Evolutionary conservation across 768 basidiomycete species (phyloP).

Genomic region (Chalciporus chontae): DNA sequence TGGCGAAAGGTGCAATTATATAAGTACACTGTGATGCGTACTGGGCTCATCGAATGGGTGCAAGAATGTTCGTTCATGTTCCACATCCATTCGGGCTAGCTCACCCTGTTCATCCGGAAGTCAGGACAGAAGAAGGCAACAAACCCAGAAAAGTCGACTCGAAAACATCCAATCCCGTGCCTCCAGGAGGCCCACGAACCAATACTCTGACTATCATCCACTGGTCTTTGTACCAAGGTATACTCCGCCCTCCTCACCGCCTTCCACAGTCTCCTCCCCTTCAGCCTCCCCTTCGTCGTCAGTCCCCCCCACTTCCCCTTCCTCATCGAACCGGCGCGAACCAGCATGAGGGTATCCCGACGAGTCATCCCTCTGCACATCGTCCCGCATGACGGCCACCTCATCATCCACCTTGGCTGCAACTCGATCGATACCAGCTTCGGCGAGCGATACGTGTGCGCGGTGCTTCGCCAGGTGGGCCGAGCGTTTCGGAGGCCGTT

Average conservation of each 20-base stretch:
- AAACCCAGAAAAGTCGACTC: too few species aligned
- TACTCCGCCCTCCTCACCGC: slow-evolving; percentile 24
- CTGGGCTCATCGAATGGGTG: too few species aligned
- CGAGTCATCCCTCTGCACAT: slow-evolving; percentile 68
- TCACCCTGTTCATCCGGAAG: too few species aligned
- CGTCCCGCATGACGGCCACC: slow-evolving; percentile 75
- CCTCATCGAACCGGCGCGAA: slow-evolving; percentile 17
- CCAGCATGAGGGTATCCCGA: slow-evolving; percentile 15
- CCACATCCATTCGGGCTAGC: too few species aligned
- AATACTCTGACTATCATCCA: too few species aligned
- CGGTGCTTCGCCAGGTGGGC: slow-evolving; percentile 82
- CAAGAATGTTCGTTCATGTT: too few species aligned
- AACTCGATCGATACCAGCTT: slow-evolving; percentile 82
- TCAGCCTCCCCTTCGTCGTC: slow-evolving; percentile 21
- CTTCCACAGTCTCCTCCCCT: slow-evolving; percentile 12
- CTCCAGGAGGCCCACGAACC: too few species aligned
- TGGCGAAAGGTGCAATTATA: too few species aligned
- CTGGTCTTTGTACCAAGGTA: slow-evolving; percentile 26
- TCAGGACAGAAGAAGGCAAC: too few species aligned
- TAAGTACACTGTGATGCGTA: too few species aligned
- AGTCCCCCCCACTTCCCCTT: slow-evolving; percentile 13
- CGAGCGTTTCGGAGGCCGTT: slow-evolving; percentile 76
- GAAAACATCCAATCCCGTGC: too few species aligned
- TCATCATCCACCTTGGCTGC: slow-evolving; percentile 83
- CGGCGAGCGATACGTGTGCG: slow-evolving; percentile 79